These are phyloP conservation scores for Metarhizium brunneum DNA, from an alignment of 2,329 filamentous ascomycete species.

Conservation along the genomic window DNA sequence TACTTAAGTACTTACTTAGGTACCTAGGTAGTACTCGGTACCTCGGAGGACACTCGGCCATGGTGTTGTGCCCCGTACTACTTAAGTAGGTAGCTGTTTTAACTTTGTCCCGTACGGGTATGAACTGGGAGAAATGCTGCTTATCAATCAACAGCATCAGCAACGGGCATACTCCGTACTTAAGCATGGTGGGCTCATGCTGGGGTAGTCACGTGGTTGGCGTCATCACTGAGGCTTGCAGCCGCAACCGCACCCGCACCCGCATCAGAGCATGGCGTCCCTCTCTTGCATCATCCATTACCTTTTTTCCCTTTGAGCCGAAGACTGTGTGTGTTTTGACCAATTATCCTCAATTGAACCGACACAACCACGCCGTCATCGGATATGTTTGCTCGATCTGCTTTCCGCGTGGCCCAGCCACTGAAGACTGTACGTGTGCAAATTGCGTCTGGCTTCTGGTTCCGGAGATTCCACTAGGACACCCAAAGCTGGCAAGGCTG, in stretches of 20 bases:
- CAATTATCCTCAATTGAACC: neutral
- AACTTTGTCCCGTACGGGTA: too few relatives aligned
- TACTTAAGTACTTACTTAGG: too few relatives aligned
- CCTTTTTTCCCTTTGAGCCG: constrained; percentile 4
- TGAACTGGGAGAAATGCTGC: neutral
- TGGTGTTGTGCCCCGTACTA: too few relatives aligned
- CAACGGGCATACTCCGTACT: neutral
- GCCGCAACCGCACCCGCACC: neutral
- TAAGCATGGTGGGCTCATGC: neutral
- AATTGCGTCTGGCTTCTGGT: too few relatives aligned
- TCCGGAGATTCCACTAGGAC: neutral
- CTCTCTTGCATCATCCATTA: neutral
- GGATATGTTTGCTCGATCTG: constrained; percentile 59
- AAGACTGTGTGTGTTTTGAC: neutral
- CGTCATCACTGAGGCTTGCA: constrained; percentile 3
- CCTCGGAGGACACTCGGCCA: too few relatives aligned
- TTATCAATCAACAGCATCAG: neutral
- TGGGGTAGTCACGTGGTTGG: constrained; percentile 4
- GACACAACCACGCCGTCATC: constrained; percentile 4
- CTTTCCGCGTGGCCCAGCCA: constrained; percentile 55
- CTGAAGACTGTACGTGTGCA: constrained; percentile 50
- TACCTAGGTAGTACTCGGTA: too few relatives aligned
- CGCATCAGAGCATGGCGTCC: neutral
- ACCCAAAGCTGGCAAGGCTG: neutral
- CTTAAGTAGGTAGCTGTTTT: too few relatives aligned